These are phyloP conservation scores for Fusarium algeriense DNA, from an alignment of 2,329 filamentous ascomycete species.

Conservation along the genomic window DNA sequence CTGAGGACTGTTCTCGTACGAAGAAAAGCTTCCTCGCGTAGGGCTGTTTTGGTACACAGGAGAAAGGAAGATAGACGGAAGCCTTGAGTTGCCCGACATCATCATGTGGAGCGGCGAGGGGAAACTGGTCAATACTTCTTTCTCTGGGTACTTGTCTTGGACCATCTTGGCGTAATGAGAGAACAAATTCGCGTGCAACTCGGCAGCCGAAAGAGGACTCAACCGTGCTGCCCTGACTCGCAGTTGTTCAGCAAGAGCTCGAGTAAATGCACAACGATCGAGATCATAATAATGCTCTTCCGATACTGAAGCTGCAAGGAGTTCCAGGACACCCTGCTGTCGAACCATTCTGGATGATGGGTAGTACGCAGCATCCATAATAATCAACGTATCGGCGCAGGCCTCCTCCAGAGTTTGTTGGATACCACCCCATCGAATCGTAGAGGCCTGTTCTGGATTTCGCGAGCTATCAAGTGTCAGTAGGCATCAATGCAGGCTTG, in stretches of 20 bases:
- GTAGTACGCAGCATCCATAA: constrained; percentile 71
- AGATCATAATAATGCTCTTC: constrained; percentile 63
- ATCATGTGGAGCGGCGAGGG: constrained; percentile 69
- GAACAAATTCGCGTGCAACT: constrained; percentile 67
- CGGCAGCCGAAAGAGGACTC: constrained; percentile 63
- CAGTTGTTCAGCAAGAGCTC: constrained; percentile 63
- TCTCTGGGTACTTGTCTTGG: constrained; percentile 62
- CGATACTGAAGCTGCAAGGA: constrained; percentile 67
- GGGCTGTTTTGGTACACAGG: constrained; percentile 60
- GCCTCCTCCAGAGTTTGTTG: constrained; percentile 69
- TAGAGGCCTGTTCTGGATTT: constrained; percentile 58
- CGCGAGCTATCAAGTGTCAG: constrained; percentile 58
- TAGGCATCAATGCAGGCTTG: not conserved
- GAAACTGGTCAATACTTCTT: constrained; percentile 61
- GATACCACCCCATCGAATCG: constrained; percentile 67
- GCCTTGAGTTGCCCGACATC: constrained; percentile 63
- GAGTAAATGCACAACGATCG: constrained; percentile 66
- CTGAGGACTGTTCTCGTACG: constrained; percentile 60
- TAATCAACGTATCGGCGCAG: constrained; percentile 65
- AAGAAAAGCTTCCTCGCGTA: constrained; percentile 54
- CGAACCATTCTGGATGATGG: constrained; percentile 65
- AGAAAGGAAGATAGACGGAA: constrained; percentile 68
- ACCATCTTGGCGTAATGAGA: constrained; percentile 65
- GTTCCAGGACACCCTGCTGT: constrained; percentile 66
- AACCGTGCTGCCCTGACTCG: constrained; percentile 60